Base-by-base conservation (phyloP, 305 asterid genomes). In the Fraxinus velutina region DNA sequence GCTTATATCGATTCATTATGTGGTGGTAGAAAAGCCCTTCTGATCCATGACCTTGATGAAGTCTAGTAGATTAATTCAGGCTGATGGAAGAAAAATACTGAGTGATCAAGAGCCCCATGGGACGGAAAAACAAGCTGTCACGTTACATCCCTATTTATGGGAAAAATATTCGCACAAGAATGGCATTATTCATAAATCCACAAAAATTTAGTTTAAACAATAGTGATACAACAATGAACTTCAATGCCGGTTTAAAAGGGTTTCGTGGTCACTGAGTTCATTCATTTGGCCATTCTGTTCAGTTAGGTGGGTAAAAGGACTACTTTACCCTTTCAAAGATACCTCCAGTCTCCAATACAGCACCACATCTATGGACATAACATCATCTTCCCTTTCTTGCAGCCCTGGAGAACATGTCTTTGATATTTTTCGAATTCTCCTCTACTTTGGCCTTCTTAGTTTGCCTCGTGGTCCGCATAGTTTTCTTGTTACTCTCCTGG, bases 321-420 rank as follows among this genome's bases (percentile, higher is more conserved):
- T 64, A 27, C 7, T 30, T 24, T 64, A 30, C 15, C 9, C 70
- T 64, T 10, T 66, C 1, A 66, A 66, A 9, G 17, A 6, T 17
- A 7, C 30, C 29, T 13, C 6, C 57, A 3, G 57, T 60, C 70
- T 21, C 70, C 30, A 19, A 21, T 2, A 60, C 12, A 17, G 30
- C 24, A 60, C 68, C 70, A 60, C 70, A 24, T 66, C 73, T 15
- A 66, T 66, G 37, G 21, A 5, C 21, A 12, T 29, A 68, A 12
- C 75, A 30, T 68, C 39, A 68, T 29, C 37, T 68, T 73, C 89
- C 86, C 80, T 83, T 91, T 86, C 94, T 89, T 62, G 96, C 86
- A 85, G 92, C 97, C 84, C 95, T 83, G 82, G 85, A 88, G 88
- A 96, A 96, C 98, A 94, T 93, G 87, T 94, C 98, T 87, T 87